Evolutionary conservation across 1,139 yeast species (phyloP).

Genomic region (Scheffersomyces lignicola): DNA sequence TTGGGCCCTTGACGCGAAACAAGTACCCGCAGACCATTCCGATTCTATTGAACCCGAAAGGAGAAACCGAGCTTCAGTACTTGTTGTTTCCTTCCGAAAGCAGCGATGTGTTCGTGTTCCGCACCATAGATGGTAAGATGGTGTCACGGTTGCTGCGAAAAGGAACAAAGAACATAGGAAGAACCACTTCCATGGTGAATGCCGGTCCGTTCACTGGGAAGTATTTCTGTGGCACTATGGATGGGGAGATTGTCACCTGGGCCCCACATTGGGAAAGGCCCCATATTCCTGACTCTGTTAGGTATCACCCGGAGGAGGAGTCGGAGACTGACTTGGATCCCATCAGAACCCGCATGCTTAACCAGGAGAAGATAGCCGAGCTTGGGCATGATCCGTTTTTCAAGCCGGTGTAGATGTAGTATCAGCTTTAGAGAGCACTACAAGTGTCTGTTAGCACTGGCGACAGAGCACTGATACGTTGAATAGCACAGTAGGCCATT

Average conservation of each 20-base stretch:
- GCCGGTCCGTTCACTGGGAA: constrained; percentile 45
- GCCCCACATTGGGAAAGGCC: constrained; percentile 34
- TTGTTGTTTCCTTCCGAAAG: constrained; percentile 74
- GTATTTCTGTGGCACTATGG: constrained; percentile 55
- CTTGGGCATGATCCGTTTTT: neutral
- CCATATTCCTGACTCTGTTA: constrained; percentile 14
- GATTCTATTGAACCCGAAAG: constrained; percentile 41
- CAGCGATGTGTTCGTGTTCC: constrained; percentile 70
- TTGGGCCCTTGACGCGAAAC: constrained; percentile 77
- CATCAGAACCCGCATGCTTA: neutral
- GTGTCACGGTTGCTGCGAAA: constrained; percentile 48
- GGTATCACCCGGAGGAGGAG: constrained; percentile 1
- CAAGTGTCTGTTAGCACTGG: too few species aligned
- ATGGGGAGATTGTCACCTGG: constrained; percentile 59
- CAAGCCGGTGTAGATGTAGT: too few species aligned
- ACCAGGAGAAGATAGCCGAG: neutral
- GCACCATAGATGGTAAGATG: constrained; percentile 64
- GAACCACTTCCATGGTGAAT: constrained; percentile 53
- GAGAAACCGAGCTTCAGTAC: constrained; percentile 55
- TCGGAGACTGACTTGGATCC: constrained; percentile 9
- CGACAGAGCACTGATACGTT: too few species aligned
- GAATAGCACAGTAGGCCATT: too few species aligned
- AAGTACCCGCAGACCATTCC: constrained; percentile 53
- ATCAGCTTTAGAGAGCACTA: too few species aligned
- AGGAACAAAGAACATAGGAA: constrained; percentile 31